A percentile compares a stretch with the other conserved stretches of the same genome.
Conservation (phyloP, 257 asterid genomes). For the Capsicum baccatum region DNA sequence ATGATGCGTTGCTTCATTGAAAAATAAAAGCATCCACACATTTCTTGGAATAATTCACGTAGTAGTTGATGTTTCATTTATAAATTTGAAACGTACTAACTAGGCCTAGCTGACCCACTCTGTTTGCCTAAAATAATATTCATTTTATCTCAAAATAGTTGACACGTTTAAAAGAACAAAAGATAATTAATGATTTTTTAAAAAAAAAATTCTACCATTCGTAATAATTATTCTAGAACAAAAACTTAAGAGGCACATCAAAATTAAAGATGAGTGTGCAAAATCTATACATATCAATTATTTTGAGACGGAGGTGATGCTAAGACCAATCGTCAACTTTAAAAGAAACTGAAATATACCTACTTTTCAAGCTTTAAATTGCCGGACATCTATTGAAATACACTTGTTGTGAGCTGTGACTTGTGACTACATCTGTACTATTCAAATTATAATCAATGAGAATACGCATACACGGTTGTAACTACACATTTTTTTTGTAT, state of each 20-base stretch:
- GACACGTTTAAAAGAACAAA: too few relatives aligned
- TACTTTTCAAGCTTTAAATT: constrained; percentile 4
- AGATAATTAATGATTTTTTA: too few relatives aligned
- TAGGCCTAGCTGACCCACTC: constrained; percentile 3
- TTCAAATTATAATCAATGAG: background rate
- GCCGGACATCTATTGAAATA: background rate
- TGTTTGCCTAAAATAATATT: background rate
- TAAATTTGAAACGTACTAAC: background rate
- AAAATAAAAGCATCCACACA: background rate
- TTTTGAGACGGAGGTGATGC: background rate
- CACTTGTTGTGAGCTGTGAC: background rate
- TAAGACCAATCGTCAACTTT: background rate
- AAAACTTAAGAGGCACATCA: too few relatives aligned
- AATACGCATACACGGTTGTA: too few relatives aligned
- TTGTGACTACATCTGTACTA: background rate
- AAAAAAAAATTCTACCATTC: too few relatives aligned
- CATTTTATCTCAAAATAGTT: too few relatives aligned
- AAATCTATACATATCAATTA: too few relatives aligned
- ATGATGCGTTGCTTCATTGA: background rate
- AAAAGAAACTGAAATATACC: background rate
- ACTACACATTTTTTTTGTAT: too few relatives aligned
- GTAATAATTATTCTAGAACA: too few relatives aligned
- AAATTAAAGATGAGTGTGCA: too few relatives aligned
- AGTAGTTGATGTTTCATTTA: background rate
- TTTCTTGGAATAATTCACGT: background rate